These are phyloP conservation scores for Didymella pinodella DNA, from an alignment of 2,329 filamentous ascomycete genomes.

Conservation along the genomic window DNA sequence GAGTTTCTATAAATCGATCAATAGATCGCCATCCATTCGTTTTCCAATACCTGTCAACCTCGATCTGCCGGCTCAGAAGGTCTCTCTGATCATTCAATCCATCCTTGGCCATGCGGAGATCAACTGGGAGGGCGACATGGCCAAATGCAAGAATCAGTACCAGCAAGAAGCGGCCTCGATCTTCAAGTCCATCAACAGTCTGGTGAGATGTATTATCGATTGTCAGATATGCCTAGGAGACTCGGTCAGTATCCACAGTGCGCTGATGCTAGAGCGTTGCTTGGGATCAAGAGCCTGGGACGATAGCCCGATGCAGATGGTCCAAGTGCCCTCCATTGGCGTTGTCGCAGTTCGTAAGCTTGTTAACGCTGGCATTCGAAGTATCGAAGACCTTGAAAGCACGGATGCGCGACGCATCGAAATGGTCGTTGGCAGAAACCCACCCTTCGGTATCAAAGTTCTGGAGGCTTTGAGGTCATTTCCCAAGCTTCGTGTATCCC, in stretches of 20 bases:
- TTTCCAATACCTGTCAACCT: constrained; percentile 75
- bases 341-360: constrained; percentile 78
- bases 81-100: constrained; percentile 79
- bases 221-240: constrained; percentile 72
- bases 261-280: constrained; percentile 79
- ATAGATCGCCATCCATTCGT: constrained; percentile 71
- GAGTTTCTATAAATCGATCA: constrained; percentile 73
- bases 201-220: constrained; percentile 79
- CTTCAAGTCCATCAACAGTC: constrained; percentile 72
- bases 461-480: constrained; percentile 72
- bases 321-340: constrained; percentile 82
- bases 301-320: constrained; percentile 78
- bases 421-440: constrained; percentile 76
- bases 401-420: constrained; percentile 79
- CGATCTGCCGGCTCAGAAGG: constrained; percentile 73
- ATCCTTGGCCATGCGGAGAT: constrained; percentile 72
- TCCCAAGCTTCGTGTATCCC: constrained; percentile 68
- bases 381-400: constrained; percentile 72
- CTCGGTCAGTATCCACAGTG: constrained; percentile 70
- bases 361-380: constrained; percentile 72
- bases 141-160: constrained; percentile 64
- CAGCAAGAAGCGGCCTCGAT: constrained; percentile 68
- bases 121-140: constrained; percentile 60
- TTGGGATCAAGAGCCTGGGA: constrained; percentile 83
- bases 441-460: constrained; percentile 79